These are phyloP conservation scores for Tarenaya hassleriana DNA, from an alignment of 345 rosid genomes.

Conservation along the genomic window DNA sequence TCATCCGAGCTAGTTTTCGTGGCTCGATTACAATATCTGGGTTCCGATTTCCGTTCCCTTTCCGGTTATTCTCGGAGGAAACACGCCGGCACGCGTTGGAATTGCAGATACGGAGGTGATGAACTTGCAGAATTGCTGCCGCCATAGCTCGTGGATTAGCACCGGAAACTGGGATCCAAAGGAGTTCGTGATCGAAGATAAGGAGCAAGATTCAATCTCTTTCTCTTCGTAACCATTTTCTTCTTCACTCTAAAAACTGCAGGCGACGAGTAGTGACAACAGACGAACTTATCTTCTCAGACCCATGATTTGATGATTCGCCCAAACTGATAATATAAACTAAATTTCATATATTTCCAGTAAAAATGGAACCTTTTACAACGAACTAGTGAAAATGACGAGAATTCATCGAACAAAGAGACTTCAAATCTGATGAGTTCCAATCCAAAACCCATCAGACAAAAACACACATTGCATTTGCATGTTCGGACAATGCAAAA, in stretches of 20 bases:
- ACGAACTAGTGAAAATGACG: no score
- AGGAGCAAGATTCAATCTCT: slow-evolving; percentile 6
- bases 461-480: no score
- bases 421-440: no score
- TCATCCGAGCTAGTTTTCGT: slow-evolving; percentile 15
- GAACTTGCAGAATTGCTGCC: slow-evolving; percentile 28
- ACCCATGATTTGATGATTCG: no score
- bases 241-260: slow-evolving; percentile 11
- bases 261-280: no score
- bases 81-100: slow-evolving; percentile 19
- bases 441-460: no score
- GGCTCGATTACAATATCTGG: slow-evolving; percentile 14
- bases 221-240: slow-evolving; percentile 8
- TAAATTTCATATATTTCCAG: no score
- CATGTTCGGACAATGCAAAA: no score
- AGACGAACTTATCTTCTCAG: no score
- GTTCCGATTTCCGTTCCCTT: slow-evolving; percentile 9
- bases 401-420: no score
- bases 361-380: no score
- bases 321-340: no score
- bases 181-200: neutral
- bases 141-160: slow-evolving; percentile 8
- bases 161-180: neutral
- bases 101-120: slow-evolving; percentile 23
- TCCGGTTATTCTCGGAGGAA: slow-evolving; percentile 24